Evolutionary conservation across 805 yeast genomes (phyloP).

Genomic region (Tetrapisispora arboricola): DNA sequence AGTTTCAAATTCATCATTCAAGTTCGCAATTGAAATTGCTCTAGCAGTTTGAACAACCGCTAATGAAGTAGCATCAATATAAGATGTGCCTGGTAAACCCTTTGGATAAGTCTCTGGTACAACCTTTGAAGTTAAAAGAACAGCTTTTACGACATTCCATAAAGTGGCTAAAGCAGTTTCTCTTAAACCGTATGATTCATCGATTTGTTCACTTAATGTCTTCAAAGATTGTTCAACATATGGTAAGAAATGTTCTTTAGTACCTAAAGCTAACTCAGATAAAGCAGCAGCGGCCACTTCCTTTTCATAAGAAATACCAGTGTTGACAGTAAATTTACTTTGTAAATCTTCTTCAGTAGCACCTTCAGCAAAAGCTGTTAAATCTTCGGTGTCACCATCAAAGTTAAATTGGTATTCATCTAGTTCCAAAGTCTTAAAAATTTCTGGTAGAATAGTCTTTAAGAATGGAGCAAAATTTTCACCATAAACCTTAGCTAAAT

Average conservation of each 20-base stretch:
- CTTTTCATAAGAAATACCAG: constrained; percentile 92
- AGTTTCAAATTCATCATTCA: constrained; percentile 75
- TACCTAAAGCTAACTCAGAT: constrained; percentile 79
- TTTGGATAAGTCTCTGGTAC: constrained; percentile 47
- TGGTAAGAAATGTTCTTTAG: constrained; percentile 68
- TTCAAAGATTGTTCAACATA: constrained; percentile 63
- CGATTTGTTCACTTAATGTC: constrained; percentile 59
- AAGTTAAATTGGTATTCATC: constrained; percentile 67
- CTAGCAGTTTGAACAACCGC: constrained; percentile 58
- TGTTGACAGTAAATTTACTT: constrained; percentile 75
- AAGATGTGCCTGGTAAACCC: constrained; percentile 53
- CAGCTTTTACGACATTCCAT: constrained; percentile 74
- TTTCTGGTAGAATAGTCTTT: constrained; percentile 71
- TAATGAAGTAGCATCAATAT: constrained; percentile 47
- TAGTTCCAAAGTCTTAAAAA: constrained; percentile 74
- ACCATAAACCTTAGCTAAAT: constrained; percentile 91
- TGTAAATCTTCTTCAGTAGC: constrained; percentile 53
- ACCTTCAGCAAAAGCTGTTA: constrained; percentile 35
- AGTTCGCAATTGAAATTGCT: constrained; percentile 46
- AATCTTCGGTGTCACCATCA: constrained; percentile 42
- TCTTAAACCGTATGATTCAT: constrained; percentile 83
- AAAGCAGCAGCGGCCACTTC: constrained; percentile 90
- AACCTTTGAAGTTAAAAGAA: constrained; percentile 39
- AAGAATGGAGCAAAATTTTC: constrained; percentile 81
- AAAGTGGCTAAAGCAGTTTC: constrained; percentile 73